Evolutionary conservation across 495 filamentous ascomycete genomes (phyloP), one percentile per base, ranked within the genome.

Genomic region (Eremomyces bilateralis): DNA sequence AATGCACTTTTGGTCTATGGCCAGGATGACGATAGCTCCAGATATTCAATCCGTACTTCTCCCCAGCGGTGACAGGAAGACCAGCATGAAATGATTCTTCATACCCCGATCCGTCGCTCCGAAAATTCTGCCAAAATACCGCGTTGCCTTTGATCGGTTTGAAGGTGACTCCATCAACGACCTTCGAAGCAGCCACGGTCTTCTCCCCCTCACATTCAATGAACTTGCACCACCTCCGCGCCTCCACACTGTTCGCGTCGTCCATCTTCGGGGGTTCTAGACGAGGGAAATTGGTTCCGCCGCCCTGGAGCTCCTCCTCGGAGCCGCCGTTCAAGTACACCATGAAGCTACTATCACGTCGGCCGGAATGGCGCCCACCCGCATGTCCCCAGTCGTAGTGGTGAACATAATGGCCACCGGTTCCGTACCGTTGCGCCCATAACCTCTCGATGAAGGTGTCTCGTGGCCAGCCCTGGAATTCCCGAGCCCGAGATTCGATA

Each of bases 11-110:
- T 5, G 34, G 34, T 25, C 4, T 0, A 38, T 38, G 28, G 3
- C 36, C 36, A 24, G 37, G 24, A 36, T 56, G 51, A 41, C 50
- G 51, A 51, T 51, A 56, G 37, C 49, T 73, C 76, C 76, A 83
- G 45, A 81, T 76, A 57, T 83, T 83, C 69, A 83, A 63, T n/a
- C 76, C 77, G 34, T 80, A 63, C 61, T 83, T 83, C 34, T 53
- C 63, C 17, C 77, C 77, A 37, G 54, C 57, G 25, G 58, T 64
- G 4, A 81, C 73, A 22, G 74, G 73, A 46, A 76, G 46, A 21
- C 73, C 73, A 4, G 73, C 73, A 59, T 83, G 77, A 52, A 76
- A 62, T 21, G 65, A 73, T 52, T 69, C 61, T 42, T 63, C 53
- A 51, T 77, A 71, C 19, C 73, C 73, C 4, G 47, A 54, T 29